Percentiles rank a stretch among this genome's conserved stretches.
Conservation (phyloP, 1,284 basidiomycete species). For the Agaricales sp. region DNA sequence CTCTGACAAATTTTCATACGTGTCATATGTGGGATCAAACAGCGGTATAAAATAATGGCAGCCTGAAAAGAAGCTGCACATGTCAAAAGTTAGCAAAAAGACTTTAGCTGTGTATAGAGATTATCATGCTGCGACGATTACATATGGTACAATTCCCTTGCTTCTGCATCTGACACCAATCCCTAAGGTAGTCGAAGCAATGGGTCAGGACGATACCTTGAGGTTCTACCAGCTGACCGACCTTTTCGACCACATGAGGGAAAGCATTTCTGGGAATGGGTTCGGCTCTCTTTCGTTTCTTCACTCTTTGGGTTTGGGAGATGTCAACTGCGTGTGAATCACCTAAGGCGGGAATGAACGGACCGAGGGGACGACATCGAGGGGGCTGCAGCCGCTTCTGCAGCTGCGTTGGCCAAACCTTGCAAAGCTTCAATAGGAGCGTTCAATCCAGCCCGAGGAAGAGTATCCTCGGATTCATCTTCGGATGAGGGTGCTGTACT, state of each 20-base stretch:
- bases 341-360: constrained; percentile 11
- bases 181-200: constrained; percentile 35
- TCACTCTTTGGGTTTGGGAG: constrained; percentile 38
- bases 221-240: constrained; percentile 14
- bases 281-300: constrained; percentile 82
- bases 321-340: no score
- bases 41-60: constrained; percentile 93
- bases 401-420: constrained; percentile 86
- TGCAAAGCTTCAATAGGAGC: constrained; percentile 91
- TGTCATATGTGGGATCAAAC: constrained; percentile 85
- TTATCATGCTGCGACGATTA: constrained; percentile 23
- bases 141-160: constrained; percentile 77
- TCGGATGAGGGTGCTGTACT: constrained; percentile 76
- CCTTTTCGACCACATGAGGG: constrained; percentile 78
- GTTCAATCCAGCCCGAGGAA: constrained; percentile 71
- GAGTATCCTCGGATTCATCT: constrained; percentile 79
- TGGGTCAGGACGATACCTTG: constrained; percentile 2
- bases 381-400: constrained; percentile 78
- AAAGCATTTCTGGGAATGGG: constrained; percentile 80
- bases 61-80: constrained; percentile 81
- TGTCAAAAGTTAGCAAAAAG: constrained; percentile 20
- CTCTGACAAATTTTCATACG: constrained; percentile 81
- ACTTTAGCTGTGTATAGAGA: constrained; percentile 17
- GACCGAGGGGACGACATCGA: constrained; percentile 37
- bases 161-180: constrained; percentile 66